Percentiles rank a stretch among this genome's conserved stretches.
Conservation (phyloP, 2,329 filamentous ascomycete species). For the Talaromyces albobiverticillius region DNA sequence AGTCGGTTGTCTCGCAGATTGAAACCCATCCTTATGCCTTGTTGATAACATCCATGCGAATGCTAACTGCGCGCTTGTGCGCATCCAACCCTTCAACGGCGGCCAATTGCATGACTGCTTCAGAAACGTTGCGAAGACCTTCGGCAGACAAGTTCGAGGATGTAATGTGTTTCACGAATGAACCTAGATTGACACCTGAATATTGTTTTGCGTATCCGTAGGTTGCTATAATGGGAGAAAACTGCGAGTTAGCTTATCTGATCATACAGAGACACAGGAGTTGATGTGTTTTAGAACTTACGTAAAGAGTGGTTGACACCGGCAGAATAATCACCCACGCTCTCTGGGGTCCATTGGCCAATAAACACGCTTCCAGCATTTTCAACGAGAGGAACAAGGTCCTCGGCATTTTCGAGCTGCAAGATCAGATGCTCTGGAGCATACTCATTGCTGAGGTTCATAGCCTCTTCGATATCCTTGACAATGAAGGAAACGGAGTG, state of each 20-base stretch:
- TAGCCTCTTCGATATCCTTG: conserved; percentile 66
- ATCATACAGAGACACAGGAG: not conserved
- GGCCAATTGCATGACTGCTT: conserved; percentile 90
- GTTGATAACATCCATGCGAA: conserved; percentile 54
- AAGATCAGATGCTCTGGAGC: conserved; percentile 96
- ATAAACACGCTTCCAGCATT: conserved; percentile 97
- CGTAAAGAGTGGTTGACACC: conserved; percentile 96
- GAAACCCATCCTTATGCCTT: conserved; percentile 7
- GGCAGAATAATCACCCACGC: conserved; percentile 95
- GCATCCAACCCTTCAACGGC: conserved; percentile 94
- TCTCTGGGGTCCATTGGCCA: conserved; percentile 94
- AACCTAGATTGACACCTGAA: conserved; percentile 92
- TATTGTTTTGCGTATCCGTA: conserved; percentile 99
- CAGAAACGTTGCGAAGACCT: conserved; percentile 79
- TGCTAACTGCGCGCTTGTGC: conserved; percentile 71
- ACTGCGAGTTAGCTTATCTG: conserved; percentile 22
- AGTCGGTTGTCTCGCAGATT: too few relatives aligned
- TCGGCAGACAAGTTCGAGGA: conserved; percentile 84
- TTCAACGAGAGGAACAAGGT: conserved; percentile 72
- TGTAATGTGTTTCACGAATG: conserved; percentile 97
- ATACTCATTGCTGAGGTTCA: conserved; percentile 85
- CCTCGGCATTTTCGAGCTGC: conserved; percentile 74
- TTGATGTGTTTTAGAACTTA: conserved; percentile 54
- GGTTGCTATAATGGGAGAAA: conserved; percentile 60
- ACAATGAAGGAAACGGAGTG: conserved; percentile 88